phyloP scores from a whole-genome alignment of 805 yeast genomes.

The Isabelozyma pseudorhagii region DNA sequence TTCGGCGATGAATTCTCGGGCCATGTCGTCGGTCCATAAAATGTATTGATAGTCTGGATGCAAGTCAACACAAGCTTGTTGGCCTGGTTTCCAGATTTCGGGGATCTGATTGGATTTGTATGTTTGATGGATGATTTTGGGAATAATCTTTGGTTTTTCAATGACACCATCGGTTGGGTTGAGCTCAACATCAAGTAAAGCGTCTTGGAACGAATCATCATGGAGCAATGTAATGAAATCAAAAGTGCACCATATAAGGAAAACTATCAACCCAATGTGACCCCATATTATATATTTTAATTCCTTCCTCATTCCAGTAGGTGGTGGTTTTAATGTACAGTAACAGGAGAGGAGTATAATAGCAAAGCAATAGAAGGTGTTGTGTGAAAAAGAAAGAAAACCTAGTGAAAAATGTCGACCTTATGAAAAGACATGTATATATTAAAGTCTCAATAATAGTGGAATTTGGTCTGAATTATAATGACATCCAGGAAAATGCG shows the following conservation, averaged over 20 bases:
- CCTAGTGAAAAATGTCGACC: background rate
- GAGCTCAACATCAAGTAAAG: conserved; percentile 59
- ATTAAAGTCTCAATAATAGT: background rate
- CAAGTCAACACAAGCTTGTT: conserved; percentile 66
- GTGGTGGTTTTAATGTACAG: background rate
- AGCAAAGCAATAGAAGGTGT: too few relatives aligned
- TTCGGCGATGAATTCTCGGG: conserved; percentile 72
- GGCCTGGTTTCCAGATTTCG: conserved; percentile 76
- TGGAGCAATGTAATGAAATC: conserved; percentile 73
- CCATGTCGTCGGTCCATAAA: conserved; percentile 86
- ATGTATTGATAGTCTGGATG: conserved; percentile 89
- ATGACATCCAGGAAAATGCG: background rate
- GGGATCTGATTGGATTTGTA: conserved; percentile 80
- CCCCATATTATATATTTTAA: conserved; percentile 57
- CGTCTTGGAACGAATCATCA: conserved; percentile 68
- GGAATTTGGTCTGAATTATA: background rate
- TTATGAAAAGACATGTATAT: background rate
- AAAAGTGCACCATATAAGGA: conserved; percentile 59
- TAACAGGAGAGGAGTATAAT: too few relatives aligned
- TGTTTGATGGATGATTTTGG: conserved; percentile 91
- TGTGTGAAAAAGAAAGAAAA: too few relatives aligned
- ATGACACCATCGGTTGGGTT: conserved; percentile 48
- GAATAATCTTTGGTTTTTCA: conserved; percentile 58
- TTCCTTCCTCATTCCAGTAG: conserved; percentile 56
- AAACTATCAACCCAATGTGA: conserved; percentile 52